Percentiles rank a stretch among this genome's conserved stretches.
These are phyloP conservation scores for Adansonia madagascariensis DNA, from an alignment of 441 rosid species.

Conservation along the genomic window DNA sequence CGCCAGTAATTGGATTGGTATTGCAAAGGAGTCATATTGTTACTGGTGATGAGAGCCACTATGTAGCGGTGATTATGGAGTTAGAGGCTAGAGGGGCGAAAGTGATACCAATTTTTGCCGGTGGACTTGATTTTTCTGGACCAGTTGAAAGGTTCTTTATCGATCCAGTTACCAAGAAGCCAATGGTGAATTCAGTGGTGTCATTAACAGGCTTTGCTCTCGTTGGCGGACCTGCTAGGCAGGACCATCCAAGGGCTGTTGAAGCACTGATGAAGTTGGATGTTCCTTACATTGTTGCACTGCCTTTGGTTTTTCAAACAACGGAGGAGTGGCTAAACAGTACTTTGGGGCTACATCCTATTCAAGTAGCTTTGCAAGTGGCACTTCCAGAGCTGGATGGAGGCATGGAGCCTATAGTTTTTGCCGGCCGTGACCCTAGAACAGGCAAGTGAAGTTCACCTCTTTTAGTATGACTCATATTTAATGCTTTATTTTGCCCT, in stretches of 20 bases:
- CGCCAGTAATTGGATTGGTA: conserved; percentile 80
- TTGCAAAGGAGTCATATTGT: conserved; percentile 98
- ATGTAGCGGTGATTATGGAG: conserved; percentile 99
- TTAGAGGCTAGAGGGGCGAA: conserved; percentile 96
- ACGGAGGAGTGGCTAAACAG: conserved; percentile 98
- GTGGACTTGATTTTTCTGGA: conserved; percentile 95
- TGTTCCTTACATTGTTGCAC: conserved; percentile 91
- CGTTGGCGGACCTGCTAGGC: conserved; percentile 99
- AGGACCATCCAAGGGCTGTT: conserved; percentile 95
- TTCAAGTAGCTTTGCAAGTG: conserved; percentile 98
- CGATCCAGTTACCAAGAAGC: conserved; percentile 64
- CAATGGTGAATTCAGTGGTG: conserved; percentile 75
- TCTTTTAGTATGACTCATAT: neutral
- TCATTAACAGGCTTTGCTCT: conserved; percentile 97
- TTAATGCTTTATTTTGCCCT: conserved; percentile 9
- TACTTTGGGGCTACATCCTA: conserved; percentile 93
- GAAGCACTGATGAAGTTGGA: conserved; percentile 90
- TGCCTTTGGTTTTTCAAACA: conserved; percentile 97
- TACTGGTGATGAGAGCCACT: conserved; percentile 95
- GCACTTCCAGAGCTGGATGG: conserved; percentile 99
- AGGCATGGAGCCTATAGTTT: conserved; percentile 98
- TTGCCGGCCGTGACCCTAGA: conserved; percentile 97
- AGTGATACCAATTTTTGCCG: conserved; percentile 91
- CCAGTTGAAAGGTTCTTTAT: conserved; percentile 85
- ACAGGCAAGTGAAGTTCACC: conserved; percentile 59